Evolutionary conservation across 192 early-diverging fungal species (phyloP), one percentile per base, ranked within the genome.

Genomic region (Coemansia sp.): DNA sequence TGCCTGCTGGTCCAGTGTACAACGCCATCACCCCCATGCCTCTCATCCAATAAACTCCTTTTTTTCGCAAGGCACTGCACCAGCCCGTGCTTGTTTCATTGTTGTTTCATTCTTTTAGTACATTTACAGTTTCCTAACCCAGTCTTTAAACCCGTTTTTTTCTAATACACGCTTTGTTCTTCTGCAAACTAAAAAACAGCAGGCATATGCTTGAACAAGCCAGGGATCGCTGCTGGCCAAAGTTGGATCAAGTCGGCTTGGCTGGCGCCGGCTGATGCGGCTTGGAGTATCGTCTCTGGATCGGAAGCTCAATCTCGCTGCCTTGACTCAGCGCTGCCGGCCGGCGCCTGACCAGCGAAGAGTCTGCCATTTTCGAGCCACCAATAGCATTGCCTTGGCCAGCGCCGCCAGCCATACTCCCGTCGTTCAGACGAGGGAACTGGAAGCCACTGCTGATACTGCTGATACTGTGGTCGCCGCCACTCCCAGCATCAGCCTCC

Each of bases 1-100:
- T 71, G 24, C 52, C 67, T 7, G n/a, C 55, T 29, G 58, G 50
- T 6, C 76, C 76, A 19, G 62, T 73, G 13, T 79, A 70, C 64
- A 72, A 73, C 58, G 71, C 52, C 29, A 9, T 66, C 13, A 63
- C 71, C 5, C 75, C 75, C 24, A 53, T 47, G 45, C 61, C 55
- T 53, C 24, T 27, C 30, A 10, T 4, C 19, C 52, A 19, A 14
- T 20, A 20, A 18, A 23, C 20, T 51, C 8, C n/a, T n/a, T n/a
- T n/a, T n/a, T n/a, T n/a, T n/a, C n/a, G n/a, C n/a, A n/a, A 23
- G 55, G 20, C 52, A 35, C 46, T 53, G 39, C 28, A 65, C 16
- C 61, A n/a, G 19, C 32, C 8, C 7, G 6, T 64, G 0, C 9
- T 50, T 55, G 29, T 55, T 55, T 32, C 29, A 7, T 32, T 14